Percentiles rank a stretch among this genome's conserved stretches.
These are phyloP conservation scores for Pseudogymnoascus sp. DNA, from an alignment of 2,329 filamentous ascomycete species.

Conservation along the genomic window DNA sequence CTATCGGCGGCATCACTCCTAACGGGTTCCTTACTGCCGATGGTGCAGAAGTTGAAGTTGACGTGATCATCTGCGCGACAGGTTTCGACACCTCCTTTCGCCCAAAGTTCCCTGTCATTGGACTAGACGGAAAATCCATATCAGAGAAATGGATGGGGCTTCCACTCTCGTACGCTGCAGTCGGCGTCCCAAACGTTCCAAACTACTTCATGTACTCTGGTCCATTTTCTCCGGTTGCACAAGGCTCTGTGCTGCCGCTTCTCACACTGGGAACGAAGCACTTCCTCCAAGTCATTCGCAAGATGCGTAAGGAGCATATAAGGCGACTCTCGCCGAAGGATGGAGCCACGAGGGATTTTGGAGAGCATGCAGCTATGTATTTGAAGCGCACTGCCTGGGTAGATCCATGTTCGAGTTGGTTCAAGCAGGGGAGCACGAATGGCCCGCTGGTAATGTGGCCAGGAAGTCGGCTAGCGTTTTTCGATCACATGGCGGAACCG, in stretches of 20 bases:
- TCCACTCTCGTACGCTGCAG: conserved; percentile 16
- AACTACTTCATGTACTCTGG: conserved; percentile 20
- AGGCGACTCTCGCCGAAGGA: conserved; percentile 35
- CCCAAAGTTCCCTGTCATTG: conserved; percentile 16
- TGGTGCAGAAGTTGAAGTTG: conserved; percentile 23
- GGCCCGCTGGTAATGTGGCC: conserved; percentile 34
- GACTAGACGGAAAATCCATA: conserved; percentile 10
- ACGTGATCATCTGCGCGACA: conserved; percentile 27
- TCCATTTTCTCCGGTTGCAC: conserved; percentile 22
- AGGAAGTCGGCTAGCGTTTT: conserved; percentile 41
- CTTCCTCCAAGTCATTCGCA: conserved; percentile 28
- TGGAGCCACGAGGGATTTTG: conserved; percentile 26
- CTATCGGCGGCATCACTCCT: conserved; percentile 26
- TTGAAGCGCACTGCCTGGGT: conserved; percentile 29
- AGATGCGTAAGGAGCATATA: conserved; percentile 30
- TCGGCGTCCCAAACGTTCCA: conserved; percentile 18
- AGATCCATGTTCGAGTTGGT: conserved; percentile 21
- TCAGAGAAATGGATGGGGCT: conserved; percentile 15
- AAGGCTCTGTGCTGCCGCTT: conserved; percentile 24
- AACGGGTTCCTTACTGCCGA: conserved; percentile 27
- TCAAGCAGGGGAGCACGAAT: conserved; percentile 17
- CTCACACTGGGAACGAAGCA: conserved; percentile 30
- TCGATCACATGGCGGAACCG: conserved; percentile 32
- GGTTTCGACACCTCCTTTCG: conserved; percentile 13
- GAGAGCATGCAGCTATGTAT: conserved; percentile 20